Base-by-base conservation (phyloP, 257 asterid genomes). In the Nicotiana obtusifolia region DNA sequence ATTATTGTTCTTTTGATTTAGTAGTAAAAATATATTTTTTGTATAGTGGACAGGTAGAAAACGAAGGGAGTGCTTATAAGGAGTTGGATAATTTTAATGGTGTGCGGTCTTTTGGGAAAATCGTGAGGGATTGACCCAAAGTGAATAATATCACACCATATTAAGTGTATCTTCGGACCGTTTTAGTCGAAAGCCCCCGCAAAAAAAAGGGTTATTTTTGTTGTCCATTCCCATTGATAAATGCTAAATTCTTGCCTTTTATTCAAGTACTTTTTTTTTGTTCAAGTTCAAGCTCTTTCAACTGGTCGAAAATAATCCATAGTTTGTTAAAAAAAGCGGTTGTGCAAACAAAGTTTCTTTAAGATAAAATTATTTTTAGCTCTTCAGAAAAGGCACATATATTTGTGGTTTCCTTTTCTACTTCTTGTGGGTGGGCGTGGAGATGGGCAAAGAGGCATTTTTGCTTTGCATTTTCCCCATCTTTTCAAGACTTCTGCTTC, bases 401-500 rank as follows among this genome's bases (percentile, higher is more conserved):
- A 73, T 73, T 73, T 73, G 37, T 20, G 37, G 41, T 47, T 73
- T 47, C 41, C 33, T 66, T 66, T 64, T 4, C 2, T 20, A 8
- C 9, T 4, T 37, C 37, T 30, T 11, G n/a, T 30, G 9, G 8
- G 35, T 80, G 8, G 22, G 10, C 47, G 19, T 30, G 76, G 57
- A 60, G 57, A 60, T 61, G 17, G 31, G 44, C 11, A 64, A 79
- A 80, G 82, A 73, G 82, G 65, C 77, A 56, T 71, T 78, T 85
- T 73, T 79, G 26, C 82, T 78, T 69, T 35, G 57, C n/a, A 0
- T 76, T 76, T 83, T 64, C 19, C 53, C 71, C 24, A 80, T 76
- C 53, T 82, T 82, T 84, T 19, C 80, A 20, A 16, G 26, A 33
- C 81, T 54, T 10, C 14, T 33, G 61, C 85, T 81, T 84, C 69